A percentile compares a stretch with the other conserved stretches of the same genome.
phyloP scores from a whole-genome alignment of 2,329 filamentous ascomycete genomes.

The Chaetomium globosum region DNA sequence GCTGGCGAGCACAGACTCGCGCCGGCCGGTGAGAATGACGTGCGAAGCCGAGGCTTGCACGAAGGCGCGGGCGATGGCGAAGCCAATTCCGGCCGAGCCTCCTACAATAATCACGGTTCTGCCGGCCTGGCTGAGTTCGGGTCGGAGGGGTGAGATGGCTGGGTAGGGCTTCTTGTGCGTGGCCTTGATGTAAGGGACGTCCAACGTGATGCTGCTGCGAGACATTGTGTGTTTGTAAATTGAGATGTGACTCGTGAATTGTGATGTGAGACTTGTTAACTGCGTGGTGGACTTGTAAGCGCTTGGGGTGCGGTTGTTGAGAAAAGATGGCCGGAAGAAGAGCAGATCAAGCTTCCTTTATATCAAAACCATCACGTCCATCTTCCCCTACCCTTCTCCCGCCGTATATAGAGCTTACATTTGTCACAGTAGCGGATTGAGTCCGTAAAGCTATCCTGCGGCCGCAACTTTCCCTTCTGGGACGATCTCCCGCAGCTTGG shows the following conservation, averaged over 20 bases:
- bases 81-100: conserved; percentile 66
- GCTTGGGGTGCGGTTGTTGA: background rate
- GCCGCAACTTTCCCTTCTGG: background rate
- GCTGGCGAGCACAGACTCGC: conserved; percentile 31
- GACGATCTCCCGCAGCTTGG: background rate
- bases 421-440: background rate
- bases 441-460: background rate
- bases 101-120: conserved; percentile 67
- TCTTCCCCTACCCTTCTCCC: background rate
- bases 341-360: background rate
- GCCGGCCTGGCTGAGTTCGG: conserved; percentile 48
- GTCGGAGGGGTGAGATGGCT: conserved; percentile 43
- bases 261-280: background rate
- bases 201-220: conserved; percentile 38
- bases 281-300: background rate
- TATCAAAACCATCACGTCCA: background rate
- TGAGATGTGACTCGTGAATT: background rate
- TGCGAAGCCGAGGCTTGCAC: conserved; percentile 43
- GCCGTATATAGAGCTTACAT: background rate
- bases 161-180: conserved; percentile 44
- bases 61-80: conserved; percentile 63
- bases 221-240: background rate
- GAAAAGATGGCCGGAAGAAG: background rate
- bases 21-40: conserved; percentile 42
- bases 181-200: conserved; percentile 38